A percentile compares a stretch with the other conserved stretches of the same genome.
These are phyloP conservation scores for Podaxis rugospora DNA, from an alignment of 768 basidiomycete species.

Conservation along the genomic window DNA sequence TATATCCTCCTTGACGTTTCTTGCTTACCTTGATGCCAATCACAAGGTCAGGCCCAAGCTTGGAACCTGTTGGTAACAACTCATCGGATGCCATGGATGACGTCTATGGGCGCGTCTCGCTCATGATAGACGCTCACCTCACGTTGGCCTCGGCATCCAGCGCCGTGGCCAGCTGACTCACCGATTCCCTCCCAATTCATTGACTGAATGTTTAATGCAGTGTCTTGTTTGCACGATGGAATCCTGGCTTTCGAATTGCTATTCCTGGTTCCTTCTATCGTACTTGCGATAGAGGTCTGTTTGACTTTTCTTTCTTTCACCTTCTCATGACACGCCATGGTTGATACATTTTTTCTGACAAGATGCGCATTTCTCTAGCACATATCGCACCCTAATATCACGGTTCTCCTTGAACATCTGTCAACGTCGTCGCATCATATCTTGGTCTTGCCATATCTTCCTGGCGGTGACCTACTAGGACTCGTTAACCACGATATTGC, in stretches of 20 bases:
- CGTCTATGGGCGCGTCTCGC: neutral
- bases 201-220: too few species aligned
- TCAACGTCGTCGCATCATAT: slow-evolving; percentile 71
- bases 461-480: slow-evolving; percentile 80
- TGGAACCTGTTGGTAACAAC: neutral
- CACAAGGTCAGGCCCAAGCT: neutral
- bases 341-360: neutral
- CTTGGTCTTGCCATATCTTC: slow-evolving; percentile 71
- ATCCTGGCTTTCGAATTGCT: neutral
- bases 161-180: too few species aligned
- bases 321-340: neutral
- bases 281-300: neutral
- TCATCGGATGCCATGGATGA: neutral
- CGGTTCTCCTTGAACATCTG: slow-evolving; percentile 66
- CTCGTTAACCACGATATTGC: slow-evolving; percentile 57
- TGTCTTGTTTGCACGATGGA: neutral
- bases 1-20: neutral
- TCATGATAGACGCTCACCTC: neutral
- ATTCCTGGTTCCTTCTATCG: neutral
- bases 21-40: neutral
- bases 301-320: neutral
- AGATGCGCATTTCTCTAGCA: slow-evolving; percentile 37
- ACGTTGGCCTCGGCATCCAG: too few species aligned
- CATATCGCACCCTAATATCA: slow-evolving; percentile 78
- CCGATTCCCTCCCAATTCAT: too few species aligned